Evolutionary conservation across 2,329 filamentous ascomycete species (phyloP).

Genomic region (Colletotrichum liaoningense): DNA sequence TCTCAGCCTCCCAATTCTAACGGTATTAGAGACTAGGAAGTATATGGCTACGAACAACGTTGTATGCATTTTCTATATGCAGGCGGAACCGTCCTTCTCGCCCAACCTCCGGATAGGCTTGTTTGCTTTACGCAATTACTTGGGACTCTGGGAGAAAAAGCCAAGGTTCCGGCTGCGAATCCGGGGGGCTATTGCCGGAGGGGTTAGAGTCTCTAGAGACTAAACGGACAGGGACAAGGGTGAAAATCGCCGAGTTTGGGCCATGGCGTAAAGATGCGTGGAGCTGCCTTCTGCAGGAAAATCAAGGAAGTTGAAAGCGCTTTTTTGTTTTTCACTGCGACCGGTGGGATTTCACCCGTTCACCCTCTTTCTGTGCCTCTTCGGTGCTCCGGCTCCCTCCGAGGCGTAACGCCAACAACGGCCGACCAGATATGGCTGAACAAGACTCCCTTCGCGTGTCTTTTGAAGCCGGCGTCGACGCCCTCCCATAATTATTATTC

Average conservation of each 20-base stretch:
- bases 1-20: background rate
- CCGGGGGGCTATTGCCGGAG: constrained; percentile 5
- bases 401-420: background rate
- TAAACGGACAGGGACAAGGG: constrained; percentile 14
- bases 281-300: constrained; percentile 7
- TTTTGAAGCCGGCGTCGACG: background rate
- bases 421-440: background rate
- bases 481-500: background rate
- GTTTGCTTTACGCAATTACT: constrained; percentile 3
- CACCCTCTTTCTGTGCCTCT: background rate
- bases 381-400: constrained; percentile 15
- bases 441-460: background rate
- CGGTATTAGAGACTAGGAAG: background rate
- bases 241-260: constrained; percentile 14
- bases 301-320: constrained; percentile 32
- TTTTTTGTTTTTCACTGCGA: background rate
- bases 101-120: background rate
- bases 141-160: background rate
- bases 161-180: constrained; percentile 12
- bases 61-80: background rate
- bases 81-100: background rate
- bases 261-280: constrained; percentile 4
- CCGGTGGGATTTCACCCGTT: background rate
- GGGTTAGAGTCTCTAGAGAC: background rate
- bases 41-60: background rate